Percentiles rank a stretch among this genome's conserved stretches.
phyloP scores from a whole-genome alignment of 495 filamentous ascomycete species.

The Lepidopterella palustris region DNA sequence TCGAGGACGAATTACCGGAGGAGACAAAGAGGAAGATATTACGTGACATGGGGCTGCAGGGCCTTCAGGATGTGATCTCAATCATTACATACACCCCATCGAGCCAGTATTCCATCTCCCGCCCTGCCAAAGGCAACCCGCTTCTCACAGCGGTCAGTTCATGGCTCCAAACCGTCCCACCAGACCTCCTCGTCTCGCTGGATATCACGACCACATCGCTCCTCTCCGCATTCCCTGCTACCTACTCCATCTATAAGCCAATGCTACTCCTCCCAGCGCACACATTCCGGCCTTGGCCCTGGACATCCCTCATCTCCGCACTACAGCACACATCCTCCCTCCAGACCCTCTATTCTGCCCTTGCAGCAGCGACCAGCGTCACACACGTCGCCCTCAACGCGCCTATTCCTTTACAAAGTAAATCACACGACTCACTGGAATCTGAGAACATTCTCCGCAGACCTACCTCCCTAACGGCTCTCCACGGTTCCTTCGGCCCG shows the following conservation, averaged over 20 bases:
- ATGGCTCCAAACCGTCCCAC: conserved; percentile 6
- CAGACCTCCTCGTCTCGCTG: conserved; percentile 4
- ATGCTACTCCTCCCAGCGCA: conserved; percentile 61
- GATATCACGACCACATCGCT: conserved; percentile 6
- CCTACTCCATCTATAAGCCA: conserved; percentile 64
- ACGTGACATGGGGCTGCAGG: background rate
- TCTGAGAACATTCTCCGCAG: conserved; percentile 57
- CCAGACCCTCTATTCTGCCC: conserved; percentile 44
- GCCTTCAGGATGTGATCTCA: background rate
- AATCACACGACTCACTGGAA: conserved; percentile 4
- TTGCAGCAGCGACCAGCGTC: conserved; percentile 44
- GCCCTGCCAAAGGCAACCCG: background rate
- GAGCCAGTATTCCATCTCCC: background rate
- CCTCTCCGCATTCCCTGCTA: conserved; percentile 46
- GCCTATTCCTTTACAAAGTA: conserved; percentile 49
- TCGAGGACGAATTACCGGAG: background rate
- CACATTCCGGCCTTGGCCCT: conserved; percentile 47
- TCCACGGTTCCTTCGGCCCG: conserved; percentile 64
- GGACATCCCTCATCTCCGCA: conserved; percentile 41
- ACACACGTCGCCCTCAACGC: conserved; percentile 71
- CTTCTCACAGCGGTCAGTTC: conserved; percentile 8
- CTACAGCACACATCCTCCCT: conserved; percentile 19
- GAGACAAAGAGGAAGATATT: background rate
- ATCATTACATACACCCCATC: background rate
- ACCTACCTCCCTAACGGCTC: conserved; percentile 53